Evolutionary conservation across 768 basidiomycete genomes (phyloP).

Genomic region (Serpula lacrymans): DNA sequence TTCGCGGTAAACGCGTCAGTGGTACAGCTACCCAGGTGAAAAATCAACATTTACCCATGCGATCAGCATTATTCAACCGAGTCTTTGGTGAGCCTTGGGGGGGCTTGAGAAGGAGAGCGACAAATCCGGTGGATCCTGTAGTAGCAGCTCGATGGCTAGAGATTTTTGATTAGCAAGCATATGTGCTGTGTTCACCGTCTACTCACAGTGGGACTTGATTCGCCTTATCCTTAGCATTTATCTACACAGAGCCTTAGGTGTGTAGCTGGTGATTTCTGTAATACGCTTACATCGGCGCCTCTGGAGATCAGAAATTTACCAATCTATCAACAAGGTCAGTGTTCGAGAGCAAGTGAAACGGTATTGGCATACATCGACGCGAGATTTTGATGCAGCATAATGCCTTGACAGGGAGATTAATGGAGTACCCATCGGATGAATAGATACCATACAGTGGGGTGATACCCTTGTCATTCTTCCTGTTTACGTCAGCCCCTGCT

Average conservation of each 20-base stretch:
- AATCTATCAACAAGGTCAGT: slow-evolving; percentile 53
- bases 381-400: slow-evolving; percentile 91
- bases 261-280: slow-evolving; percentile 20
- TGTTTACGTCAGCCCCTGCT: slow-evolving; percentile 80
- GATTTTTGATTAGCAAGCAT: neutral
- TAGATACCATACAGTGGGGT: slow-evolving; percentile 66
- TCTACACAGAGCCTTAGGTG: slow-evolving; percentile 47
- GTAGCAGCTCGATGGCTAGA: slow-evolving; percentile 92
- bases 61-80: slow-evolving; percentile 82
- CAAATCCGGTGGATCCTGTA: slow-evolving; percentile 88
- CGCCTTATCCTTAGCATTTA: slow-evolving; percentile 92
- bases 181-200: slow-evolving; percentile 9
- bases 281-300: slow-evolving; percentile 82
- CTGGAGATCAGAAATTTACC: slow-evolving; percentile 80
- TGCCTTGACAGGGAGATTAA: slow-evolving; percentile 50
- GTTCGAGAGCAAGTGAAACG: slow-evolving; percentile 23
- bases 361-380: slow-evolving; percentile 57
- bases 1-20: slow-evolving; percentile 13
- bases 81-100: slow-evolving; percentile 74
- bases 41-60: slow-evolving; percentile 50
- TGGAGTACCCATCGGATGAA: too few relatives aligned
- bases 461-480: slow-evolving; percentile 76
- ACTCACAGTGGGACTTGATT: slow-evolving; percentile 87
- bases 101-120: slow-evolving; percentile 80
- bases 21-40: neutral